Evolutionary conservation across 73 alveolate genomes (phyloP), one percentile per base, ranked within the genome.

Genomic region (Breviolum minutum): DNA sequence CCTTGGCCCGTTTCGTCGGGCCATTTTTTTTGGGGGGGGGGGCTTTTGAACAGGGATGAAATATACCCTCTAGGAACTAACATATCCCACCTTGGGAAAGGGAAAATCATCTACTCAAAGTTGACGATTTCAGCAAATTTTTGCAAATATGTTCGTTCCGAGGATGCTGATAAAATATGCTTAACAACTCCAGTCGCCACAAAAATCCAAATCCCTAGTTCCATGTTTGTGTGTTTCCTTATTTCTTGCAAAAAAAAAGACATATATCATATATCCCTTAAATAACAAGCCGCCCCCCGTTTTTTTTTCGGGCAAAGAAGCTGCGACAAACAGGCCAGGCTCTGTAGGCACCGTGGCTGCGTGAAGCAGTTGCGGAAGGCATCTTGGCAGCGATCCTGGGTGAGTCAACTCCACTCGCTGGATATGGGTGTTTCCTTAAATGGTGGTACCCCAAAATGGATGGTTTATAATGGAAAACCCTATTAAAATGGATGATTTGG

Each of bases 291-390:
- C n/a, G n/a, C n/a, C n/a, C n/a, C n/a, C n/a, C n/a, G n/a, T 76
- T 76, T 76, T 76, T 12, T 16, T 22, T 32, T 26, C n/a, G 32
- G 66, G 32, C 82, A 62, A 62, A 27, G 83, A 32, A 30, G 69
- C 99, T 94, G 99, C 32, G 99, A 94, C 60, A 94, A 74, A 84
- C 99, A 94, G 2, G 91, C 94, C 93, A 94, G 27, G 48, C 99
- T 94, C 66, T 94, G 99, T 70, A 94, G 27, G 63, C 99, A 94
- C n/a, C 99, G 91, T 30, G 99, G 94, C 79, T 76, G 93, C 54
- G 99, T 94, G 93, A 94, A 94, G 99, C 99, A 94, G 71, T 76
- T 80, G 27, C 99, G 81, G 61, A 94, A 94, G 26, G 86, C 85
- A 17, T 94, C 99, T 71, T 94, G 94, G 93, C 99, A 94, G 27